These are phyloP conservation scores for Moelleriella libera DNA, from an alignment of 2,329 filamentous ascomycete genomes.

Conservation along the genomic window DNA sequence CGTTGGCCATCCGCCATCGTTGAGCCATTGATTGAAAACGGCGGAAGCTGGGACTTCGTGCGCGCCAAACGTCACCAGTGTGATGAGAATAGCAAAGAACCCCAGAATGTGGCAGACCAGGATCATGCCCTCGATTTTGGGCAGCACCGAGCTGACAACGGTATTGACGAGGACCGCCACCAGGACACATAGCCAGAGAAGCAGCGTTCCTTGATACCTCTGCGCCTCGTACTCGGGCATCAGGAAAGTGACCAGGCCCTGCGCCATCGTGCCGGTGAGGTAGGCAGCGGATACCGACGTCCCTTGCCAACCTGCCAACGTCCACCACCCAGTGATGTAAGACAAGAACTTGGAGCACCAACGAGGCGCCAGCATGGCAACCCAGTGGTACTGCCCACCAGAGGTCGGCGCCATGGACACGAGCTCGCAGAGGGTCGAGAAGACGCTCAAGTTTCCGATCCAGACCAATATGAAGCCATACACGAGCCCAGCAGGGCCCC, in stretches of 20 bases:
- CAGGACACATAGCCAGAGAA: slow-evolving; percentile 30
- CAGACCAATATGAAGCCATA: slow-evolving; percentile 35
- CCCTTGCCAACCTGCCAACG: slow-evolving; percentile 29
- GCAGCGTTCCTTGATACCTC: slow-evolving; percentile 32
- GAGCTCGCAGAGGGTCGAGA: slow-evolving; percentile 23
- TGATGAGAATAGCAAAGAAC: slow-evolving; percentile 18
- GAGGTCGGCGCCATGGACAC: slow-evolving; percentile 33
- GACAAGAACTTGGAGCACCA: slow-evolving; percentile 36
- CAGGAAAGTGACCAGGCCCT: slow-evolving; percentile 25
- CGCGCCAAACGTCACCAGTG: slow-evolving; percentile 15
- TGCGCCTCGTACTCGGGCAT: slow-evolving; percentile 9
- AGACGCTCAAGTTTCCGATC: slow-evolving; percentile 29
- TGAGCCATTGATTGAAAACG: slow-evolving; percentile 24
- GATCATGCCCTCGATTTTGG: slow-evolving; percentile 34
- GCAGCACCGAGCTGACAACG: slow-evolving; percentile 26
- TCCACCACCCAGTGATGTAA: slow-evolving; percentile 35
- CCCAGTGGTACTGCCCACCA: slow-evolving; percentile 47
- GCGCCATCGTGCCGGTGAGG: slow-evolving; percentile 31
- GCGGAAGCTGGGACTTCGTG: slow-evolving; percentile 19
- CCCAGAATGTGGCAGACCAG: slow-evolving; percentile 31
- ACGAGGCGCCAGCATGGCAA: slow-evolving; percentile 34
- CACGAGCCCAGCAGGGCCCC: slow-evolving; percentile 36
- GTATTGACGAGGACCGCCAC: slow-evolving; percentile 38
- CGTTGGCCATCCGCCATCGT: slow-evolving; percentile 27
- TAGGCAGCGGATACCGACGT: slow-evolving; percentile 20